A percentile compares a stretch with the other conserved stretches of the same genome.
These are phyloP conservation scores for Capsicum rhomboideum DNA, from an alignment of 257 asterid genomes.

Conservation along the genomic window DNA sequence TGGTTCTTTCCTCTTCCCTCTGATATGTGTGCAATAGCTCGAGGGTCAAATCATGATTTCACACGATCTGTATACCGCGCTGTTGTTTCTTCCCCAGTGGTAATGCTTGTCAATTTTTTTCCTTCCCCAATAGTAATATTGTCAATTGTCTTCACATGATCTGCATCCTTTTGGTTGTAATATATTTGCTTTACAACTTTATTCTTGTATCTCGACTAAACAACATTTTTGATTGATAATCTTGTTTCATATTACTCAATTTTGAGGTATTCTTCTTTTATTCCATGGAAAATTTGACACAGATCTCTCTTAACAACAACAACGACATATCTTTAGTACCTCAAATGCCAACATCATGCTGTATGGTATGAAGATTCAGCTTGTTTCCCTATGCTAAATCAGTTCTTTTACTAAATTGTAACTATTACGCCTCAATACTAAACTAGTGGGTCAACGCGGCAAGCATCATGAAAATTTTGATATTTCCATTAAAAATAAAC, in stretches of 20 bases:
- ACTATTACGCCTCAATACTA: neutral
- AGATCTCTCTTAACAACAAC: neutral
- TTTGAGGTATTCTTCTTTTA: neutral
- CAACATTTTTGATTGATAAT: neutral
- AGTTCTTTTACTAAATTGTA: neutral
- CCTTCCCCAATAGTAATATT: neutral
- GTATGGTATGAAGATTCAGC: neutral
- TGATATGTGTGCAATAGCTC: conserved; percentile 49
- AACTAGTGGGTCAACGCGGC: neutral
- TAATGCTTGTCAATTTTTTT: neutral
- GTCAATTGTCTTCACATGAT: too few species aligned
- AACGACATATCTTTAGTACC: neutral
- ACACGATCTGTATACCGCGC: conserved; percentile 56
- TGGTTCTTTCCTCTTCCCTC: conserved; percentile 91
- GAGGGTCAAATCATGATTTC: conserved; percentile 86
- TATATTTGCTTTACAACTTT: neutral
- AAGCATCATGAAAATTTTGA: neutral
- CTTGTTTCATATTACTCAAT: neutral
- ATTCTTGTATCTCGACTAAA: neutral
- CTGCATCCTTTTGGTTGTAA: neutral
- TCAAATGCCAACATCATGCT: neutral
- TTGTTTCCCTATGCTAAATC: neutral
- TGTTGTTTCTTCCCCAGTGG: conserved; percentile 82
- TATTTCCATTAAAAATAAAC: neutral
- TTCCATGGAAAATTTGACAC: neutral